Evolutionary conservation across 306 rosid species (phyloP).

Genomic region (Medicago lupulina): DNA sequence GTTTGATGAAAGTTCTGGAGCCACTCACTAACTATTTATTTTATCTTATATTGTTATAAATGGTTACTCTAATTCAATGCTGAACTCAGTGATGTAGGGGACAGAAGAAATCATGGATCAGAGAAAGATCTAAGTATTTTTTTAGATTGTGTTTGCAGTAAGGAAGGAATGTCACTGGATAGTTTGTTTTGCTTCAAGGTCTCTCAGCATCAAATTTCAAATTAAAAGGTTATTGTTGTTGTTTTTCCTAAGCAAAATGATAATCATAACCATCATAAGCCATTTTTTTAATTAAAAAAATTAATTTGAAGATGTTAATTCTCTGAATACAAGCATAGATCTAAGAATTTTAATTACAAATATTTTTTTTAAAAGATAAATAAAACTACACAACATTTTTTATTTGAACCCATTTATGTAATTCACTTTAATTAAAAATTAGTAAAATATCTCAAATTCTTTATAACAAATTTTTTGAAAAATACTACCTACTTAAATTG

Average conservation of each 20-base stretch:
- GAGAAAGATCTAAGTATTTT: background rate
- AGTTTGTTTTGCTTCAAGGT: slow-evolving; percentile 26
- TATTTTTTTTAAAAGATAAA: background rate
- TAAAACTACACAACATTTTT: too few relatives aligned
- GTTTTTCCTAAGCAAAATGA: background rate
- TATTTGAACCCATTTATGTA: background rate
- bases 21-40: slow-evolving; percentile 1
- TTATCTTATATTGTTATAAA: slow-evolving; percentile 16
- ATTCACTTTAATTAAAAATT: background rate
- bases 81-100: slow-evolving; percentile 39
- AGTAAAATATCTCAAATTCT: background rate
- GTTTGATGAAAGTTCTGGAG: slow-evolving; percentile 45
- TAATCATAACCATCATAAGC: background rate
- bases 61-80: slow-evolving; percentile 36
- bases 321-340: slow-evolving; percentile 17
- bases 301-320: background rate
- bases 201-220: slow-evolving; percentile 31
- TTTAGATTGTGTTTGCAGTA: slow-evolving; percentile 11
- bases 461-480: background rate
- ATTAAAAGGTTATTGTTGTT: slow-evolving; percentile 19
- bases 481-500: background rate
- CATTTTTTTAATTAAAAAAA: background rate
- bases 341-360: background rate
- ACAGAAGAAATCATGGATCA: slow-evolving; percentile 16
- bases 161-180: slow-evolving; percentile 18